A percentile compares a stretch with the other conserved stretches of the same genome.
Conservation (phyloP, 768 basidiomycete species). For the Amanita pallidorosea region DNA sequence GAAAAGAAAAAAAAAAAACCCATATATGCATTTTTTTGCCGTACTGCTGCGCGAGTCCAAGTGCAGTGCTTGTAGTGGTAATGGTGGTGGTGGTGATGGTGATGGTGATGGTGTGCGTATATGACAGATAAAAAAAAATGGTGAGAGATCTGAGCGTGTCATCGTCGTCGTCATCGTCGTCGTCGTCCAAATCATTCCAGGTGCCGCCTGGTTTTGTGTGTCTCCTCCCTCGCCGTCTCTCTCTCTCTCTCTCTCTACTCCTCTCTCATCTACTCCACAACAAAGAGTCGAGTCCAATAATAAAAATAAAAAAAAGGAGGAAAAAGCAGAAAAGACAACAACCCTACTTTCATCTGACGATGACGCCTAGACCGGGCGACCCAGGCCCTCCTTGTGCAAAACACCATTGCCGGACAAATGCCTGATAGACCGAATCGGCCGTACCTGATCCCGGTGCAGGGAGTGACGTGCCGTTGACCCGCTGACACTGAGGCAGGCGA, state of each 20-base stretch:
- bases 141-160: no score
- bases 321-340: background rate
- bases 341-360: background rate
- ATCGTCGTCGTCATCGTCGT: no score
- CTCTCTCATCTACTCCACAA: background rate
- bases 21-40: no score
- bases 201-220: background rate
- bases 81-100: no score
- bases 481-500: background rate
- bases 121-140: no score
- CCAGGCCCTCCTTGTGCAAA: conserved; percentile 36
- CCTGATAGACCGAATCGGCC: conserved; percentile 36
- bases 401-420: conserved; percentile 59
- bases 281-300: background rate
- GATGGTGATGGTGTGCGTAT: no score
- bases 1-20: no score
- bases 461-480: no score
- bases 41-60: no score
- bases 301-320: background rate
- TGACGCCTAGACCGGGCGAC: background rate
- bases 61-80: no score
- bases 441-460: background rate
- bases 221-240: background rate
- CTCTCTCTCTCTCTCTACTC: no score
- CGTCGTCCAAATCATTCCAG: no score